Conservation (phyloP, 2,329 filamentous ascomycete genomes). For the Cordyceps fumosorosea region DNA sequence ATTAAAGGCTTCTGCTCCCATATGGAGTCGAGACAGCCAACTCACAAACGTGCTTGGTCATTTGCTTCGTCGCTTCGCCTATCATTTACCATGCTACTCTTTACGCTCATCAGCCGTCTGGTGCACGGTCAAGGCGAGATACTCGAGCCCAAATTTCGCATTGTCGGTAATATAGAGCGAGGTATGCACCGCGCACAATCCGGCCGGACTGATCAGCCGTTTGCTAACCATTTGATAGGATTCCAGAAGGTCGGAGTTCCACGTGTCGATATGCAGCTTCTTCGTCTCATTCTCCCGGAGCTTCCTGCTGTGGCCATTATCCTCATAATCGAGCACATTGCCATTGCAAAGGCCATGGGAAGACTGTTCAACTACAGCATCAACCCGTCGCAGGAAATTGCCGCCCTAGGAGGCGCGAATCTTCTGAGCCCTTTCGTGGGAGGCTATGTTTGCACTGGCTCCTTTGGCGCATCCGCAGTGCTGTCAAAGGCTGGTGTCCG, state of each 20-base stretch:
- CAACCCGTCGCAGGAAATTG: slow-evolving; percentile 70
- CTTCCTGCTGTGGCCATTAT: slow-evolving; percentile 70
- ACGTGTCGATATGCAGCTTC: slow-evolving; percentile 44
- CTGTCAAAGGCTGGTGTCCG: slow-evolving; percentile 78
- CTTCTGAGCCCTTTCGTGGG: slow-evolving; percentile 70
- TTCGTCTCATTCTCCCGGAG: slow-evolving; percentile 52
- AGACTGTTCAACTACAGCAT: slow-evolving; percentile 74
- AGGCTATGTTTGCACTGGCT: slow-evolving; percentile 38
- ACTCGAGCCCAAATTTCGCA: slow-evolving; percentile 43
- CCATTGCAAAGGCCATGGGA: slow-evolving; percentile 77
- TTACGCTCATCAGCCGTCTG: slow-evolving; percentile 66
- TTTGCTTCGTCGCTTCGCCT: slow-evolving; percentile 69
- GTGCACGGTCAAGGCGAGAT: slow-evolving; percentile 50
- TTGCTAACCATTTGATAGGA: slow-evolving; percentile 31
- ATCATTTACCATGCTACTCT: slow-evolving; percentile 68
- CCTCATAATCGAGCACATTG: slow-evolving; percentile 74
- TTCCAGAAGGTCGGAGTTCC: slow-evolving; percentile 61
- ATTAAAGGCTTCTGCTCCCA: slow-evolving; percentile 55
- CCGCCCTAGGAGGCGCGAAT: slow-evolving; percentile 71
- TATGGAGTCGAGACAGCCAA: slow-evolving; percentile 55
- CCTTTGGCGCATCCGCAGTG: slow-evolving; percentile 65
- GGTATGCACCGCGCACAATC: slow-evolving; percentile 28
- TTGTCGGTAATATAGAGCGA: slow-evolving; percentile 60
- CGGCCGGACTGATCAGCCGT: not conserved
- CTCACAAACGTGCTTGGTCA: slow-evolving; percentile 58